Percentiles rank a stretch among this genome's conserved stretches.
Evolutionary conservation across 208 protist species (phyloP).

Genomic region (Strigomonas galati): DNA sequence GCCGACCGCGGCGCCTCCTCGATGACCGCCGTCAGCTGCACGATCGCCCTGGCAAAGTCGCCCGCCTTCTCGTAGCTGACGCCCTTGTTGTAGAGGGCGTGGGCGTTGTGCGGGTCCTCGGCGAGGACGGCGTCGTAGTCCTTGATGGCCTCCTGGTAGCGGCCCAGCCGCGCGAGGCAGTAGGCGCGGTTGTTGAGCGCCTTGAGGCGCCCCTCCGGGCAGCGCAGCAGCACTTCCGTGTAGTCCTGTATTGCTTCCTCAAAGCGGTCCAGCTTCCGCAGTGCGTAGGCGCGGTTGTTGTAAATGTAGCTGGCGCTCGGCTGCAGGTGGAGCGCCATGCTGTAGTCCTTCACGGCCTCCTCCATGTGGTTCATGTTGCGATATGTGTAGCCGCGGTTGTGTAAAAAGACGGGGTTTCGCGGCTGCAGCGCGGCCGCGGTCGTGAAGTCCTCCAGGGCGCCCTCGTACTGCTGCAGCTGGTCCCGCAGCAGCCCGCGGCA

Average conservation of each 20-base stretch:
- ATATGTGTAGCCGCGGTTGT: constrained; percentile 73
- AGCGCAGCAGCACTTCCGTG: constrained; percentile 36
- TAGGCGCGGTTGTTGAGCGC: constrained; percentile 83
- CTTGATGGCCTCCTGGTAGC: constrained; percentile 61
- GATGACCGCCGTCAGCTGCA: constrained; percentile 57
- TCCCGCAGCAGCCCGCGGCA: constrained; percentile 72
- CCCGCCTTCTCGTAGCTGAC: constrained; percentile 66
- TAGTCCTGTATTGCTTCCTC: constrained; percentile 57
- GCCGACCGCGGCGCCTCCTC: constrained; percentile 48
- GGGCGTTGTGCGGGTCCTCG: constrained; percentile 50
- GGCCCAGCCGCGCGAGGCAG: constrained; percentile 52
- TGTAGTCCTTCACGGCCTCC: constrained; percentile 74
- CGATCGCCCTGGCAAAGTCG: constrained; percentile 47
- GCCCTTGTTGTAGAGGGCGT: constrained; percentile 87
- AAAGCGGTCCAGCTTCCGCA: constrained; percentile 68
- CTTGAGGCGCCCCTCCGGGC: constrained; percentile 26
- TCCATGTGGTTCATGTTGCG: constrained; percentile 61
- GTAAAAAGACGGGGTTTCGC: constrained; percentile 56
- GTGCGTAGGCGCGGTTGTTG: constrained; percentile 56
- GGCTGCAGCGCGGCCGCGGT: constrained; percentile 53
- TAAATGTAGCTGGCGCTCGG: constrained; percentile 29
- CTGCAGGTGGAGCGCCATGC: constrained; percentile 33
- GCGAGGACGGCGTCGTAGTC: constrained; percentile 76
- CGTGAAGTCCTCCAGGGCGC: constrained; percentile 66
- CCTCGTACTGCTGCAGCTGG: constrained; percentile 47